These are phyloP conservation scores for Ustilago crameri DNA, from an alignment of 1,284 basidiomycete species.

Conservation along the genomic window DNA sequence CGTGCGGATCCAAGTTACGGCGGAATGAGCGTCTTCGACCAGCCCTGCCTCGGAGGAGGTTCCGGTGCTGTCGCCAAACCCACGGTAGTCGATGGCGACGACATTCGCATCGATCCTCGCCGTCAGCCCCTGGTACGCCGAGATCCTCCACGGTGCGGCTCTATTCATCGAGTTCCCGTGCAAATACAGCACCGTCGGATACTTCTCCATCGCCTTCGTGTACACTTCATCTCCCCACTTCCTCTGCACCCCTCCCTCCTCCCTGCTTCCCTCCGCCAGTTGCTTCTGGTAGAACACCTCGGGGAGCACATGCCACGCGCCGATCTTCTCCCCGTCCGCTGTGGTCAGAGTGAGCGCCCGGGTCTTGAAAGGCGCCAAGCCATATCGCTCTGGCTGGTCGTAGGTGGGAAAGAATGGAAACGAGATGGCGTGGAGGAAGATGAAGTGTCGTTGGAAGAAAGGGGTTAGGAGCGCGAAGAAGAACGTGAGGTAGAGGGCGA, in stretches of 20 bases:
- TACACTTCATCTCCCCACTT: constrained; percentile 47
- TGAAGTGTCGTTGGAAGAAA: constrained; percentile 36
- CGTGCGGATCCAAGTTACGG: constrained; percentile 79
- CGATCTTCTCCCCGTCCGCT: constrained; percentile 80
- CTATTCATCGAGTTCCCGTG: constrained; percentile 90
- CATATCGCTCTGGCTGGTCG: constrained; percentile 26
- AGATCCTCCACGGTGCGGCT: constrained; percentile 75
- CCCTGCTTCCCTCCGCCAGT: constrained; percentile 20
- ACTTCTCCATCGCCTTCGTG: constrained; percentile 32
- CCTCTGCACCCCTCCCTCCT: constrained; percentile 45
- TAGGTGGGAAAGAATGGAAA: constrained; percentile 48
- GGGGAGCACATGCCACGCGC: constrained; percentile 89
- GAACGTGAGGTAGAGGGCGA: constrained; percentile 39
- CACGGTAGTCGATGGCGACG: constrained; percentile 88
- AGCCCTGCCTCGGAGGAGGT: constrained; percentile 80
- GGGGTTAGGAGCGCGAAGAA: constrained; percentile 39
- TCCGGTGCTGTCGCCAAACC: constrained; percentile 87
- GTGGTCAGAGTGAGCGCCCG: constrained; percentile 79
- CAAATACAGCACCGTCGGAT: constrained; percentile 71
- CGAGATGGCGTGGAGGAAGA: constrained; percentile 50
- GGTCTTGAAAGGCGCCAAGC: constrained; percentile 78
- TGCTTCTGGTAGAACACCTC: constrained; percentile 73
- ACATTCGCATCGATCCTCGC: constrained; percentile 79
- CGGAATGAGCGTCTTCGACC: constrained; percentile 79
- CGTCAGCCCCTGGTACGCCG: constrained; percentile 75